phyloP scores from a whole-genome alignment of 805 yeast genomes.

The Lachancea sp. region DNA sequence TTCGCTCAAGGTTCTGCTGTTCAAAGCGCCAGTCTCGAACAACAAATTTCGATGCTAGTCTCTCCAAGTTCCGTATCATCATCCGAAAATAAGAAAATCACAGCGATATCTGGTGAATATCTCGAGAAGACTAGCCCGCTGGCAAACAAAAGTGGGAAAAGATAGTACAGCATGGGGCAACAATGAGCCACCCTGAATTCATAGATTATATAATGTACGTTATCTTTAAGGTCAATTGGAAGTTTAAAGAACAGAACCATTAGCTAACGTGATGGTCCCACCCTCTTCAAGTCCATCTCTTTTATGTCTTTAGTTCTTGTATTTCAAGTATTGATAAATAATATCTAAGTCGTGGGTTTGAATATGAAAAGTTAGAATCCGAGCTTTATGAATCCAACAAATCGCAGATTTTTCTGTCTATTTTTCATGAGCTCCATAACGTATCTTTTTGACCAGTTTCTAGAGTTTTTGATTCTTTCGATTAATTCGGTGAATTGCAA shows the following conservation, averaged over 20 bases:
- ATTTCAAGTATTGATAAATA: constrained; percentile 6
- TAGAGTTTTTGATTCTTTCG: not conserved
- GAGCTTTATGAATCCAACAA: constrained; percentile 2
- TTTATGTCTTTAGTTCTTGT: not conserved
- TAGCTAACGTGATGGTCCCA: too few species aligned
- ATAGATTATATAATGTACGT: too few species aligned
- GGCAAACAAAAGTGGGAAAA: not conserved
- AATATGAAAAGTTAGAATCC: constrained; percentile 5
- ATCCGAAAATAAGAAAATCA: not conserved
- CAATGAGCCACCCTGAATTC: not conserved
- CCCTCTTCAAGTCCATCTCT: too few species aligned
- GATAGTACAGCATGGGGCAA: not conserved
- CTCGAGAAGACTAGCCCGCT: constrained; percentile 5
- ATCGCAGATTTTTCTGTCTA: constrained; percentile 5
- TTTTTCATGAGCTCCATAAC: not conserved
- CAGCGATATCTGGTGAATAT: constrained; percentile 4
- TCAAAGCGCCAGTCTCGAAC: constrained; percentile 11
- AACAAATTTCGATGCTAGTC: constrained; percentile 12
- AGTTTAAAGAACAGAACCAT: too few species aligned
- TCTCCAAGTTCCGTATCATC: constrained; percentile 10
- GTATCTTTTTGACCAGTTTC: constrained; percentile 1
- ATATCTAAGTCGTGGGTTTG: constrained; percentile 7
- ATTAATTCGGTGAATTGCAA: not conserved
- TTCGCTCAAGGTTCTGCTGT: constrained; percentile 2
- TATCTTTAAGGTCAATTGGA: too few species aligned